Percentiles rank a stretch among this genome's conserved stretches.
phyloP scores from a whole-genome alignment of 257 asterid genomes.

The Orobanche coerulescens region DNA sequence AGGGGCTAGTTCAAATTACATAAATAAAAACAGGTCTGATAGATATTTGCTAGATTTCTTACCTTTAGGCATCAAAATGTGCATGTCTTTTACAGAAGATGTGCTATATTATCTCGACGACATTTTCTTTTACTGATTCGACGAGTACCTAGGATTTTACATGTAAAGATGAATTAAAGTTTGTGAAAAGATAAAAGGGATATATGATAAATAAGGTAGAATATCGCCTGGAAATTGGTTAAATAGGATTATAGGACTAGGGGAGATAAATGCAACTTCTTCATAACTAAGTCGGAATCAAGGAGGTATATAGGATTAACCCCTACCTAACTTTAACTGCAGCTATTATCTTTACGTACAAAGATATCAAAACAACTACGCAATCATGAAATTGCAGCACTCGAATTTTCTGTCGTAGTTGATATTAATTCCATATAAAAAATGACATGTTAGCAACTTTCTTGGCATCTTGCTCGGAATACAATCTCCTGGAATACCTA shows the following conservation, averaged over 20 bases:
- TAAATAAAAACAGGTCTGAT: background rate
- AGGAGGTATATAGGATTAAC: no score
- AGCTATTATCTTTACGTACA: background rate
- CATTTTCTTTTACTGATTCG: background rate
- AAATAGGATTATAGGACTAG: no score
- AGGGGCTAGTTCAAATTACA: no score
- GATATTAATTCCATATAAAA: background rate
- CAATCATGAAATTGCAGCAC: background rate
- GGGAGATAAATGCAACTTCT: no score
- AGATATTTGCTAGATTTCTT: background rate
- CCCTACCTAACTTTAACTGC: background rate
- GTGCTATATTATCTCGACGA: no score
- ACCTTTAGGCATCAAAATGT: background rate
- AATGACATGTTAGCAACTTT: background rate
- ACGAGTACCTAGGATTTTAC: background rate
- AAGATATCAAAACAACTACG: background rate
- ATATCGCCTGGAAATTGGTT: no score
- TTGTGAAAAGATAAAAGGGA: background rate
- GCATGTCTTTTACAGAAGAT: background rate
- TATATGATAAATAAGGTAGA: background rate
- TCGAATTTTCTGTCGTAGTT: background rate
- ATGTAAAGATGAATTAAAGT: no score
- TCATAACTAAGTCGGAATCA: no score
- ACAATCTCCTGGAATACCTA: no score
- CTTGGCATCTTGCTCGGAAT: no score